Evolutionary conservation across 176 grass and related monocot genomes (phyloP), one percentile per base, ranked within the genome.

Genomic region (Poa annua): DNA sequence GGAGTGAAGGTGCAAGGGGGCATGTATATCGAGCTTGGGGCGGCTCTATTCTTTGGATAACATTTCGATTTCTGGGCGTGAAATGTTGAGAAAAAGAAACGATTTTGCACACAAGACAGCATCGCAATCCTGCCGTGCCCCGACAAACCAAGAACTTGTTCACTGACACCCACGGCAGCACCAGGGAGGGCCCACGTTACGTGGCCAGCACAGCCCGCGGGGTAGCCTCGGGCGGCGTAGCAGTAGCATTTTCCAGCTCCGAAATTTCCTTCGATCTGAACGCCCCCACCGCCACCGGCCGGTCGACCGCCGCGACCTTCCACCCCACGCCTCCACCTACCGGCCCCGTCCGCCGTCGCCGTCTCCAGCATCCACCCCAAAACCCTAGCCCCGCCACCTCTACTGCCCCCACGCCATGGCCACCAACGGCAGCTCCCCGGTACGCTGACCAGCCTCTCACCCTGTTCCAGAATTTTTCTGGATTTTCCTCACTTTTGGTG

Each of bases 381-480:
- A 83, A 86, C 57, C 79, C 74, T 79, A 68, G 38, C 57, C 74
- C 79, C 44, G 20, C 29, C 17, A 3, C n/a, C 35, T 26, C 54
- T 35, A 15, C 42, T 3, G 45, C 22, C 44, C 20, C 51, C 75
- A 54, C 29, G 62, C 78, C 81, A 94, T 94, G 92, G 85, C 87
- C 66, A 79, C 84, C 81, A 94, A 92, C 81, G 92, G 92, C 79
- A 79, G 87, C 88, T 81, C 89, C 83, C 75, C 87, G 65, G 92
- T 92, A 83, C 52, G 85, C 44, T 45, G 80, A 3, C 16, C 78
- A 44, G 11, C 80, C 16, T 60, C 81, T 12, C 77, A 1, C 67
- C 51, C 38, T 11, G 6, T 25, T 44, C 53, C 42, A 66, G 22
- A 29, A 17, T 29, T 36, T 42, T 71, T 38, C 7, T n/a, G 41